phyloP scores from a whole-genome alignment of 768 basidiomycete species.

The Termitomyces sp. region DNA sequence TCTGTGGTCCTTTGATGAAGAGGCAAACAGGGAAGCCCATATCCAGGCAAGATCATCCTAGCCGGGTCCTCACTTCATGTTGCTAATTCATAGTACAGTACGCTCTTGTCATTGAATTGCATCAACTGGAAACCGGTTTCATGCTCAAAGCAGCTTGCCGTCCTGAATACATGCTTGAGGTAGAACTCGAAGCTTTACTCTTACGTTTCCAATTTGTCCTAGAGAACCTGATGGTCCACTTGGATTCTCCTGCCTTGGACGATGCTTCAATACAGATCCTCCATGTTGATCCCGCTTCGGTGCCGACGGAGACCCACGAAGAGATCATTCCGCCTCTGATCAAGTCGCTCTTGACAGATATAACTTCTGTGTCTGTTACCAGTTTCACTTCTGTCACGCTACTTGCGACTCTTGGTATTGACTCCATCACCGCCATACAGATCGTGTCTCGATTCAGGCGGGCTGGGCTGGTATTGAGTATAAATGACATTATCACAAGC shows the following conservation, averaged over 20 bases:
- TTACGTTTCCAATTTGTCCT: conserved; percentile 14
- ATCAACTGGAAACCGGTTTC: conserved; percentile 27
- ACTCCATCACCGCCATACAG: conserved; percentile 49
- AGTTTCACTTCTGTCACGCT: conserved; percentile 29
- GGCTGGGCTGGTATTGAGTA: conserved; percentile 29
- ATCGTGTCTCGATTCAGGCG: conserved; percentile 35
- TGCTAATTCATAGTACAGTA: conserved; percentile 27
- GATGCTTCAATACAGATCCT: conserved; percentile 8
- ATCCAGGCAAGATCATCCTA: conserved; percentile 22
- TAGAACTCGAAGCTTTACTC: conserved; percentile 19
- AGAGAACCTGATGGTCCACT: conserved; percentile 13
- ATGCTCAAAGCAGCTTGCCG: conserved; percentile 32
- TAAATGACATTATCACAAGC: conserved; percentile 40
- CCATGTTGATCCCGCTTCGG: not conserved
- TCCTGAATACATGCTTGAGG: conserved; percentile 22
- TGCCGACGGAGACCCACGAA: not conserved
- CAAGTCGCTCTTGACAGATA: conserved; percentile 13
- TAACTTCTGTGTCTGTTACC: conserved; percentile 25
- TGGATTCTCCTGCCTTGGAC: conserved; percentile 9
- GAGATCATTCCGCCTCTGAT: not conserved
- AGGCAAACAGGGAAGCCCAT: conserved; percentile 12
- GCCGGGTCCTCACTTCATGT: not conserved
- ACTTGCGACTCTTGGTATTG: conserved; percentile 39
- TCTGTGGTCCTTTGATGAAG: conserved; percentile 27
- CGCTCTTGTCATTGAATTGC: conserved; percentile 39